Conservation (phyloP, 495 filamentous ascomycete species). For the Evernia prunastri region DNA sequence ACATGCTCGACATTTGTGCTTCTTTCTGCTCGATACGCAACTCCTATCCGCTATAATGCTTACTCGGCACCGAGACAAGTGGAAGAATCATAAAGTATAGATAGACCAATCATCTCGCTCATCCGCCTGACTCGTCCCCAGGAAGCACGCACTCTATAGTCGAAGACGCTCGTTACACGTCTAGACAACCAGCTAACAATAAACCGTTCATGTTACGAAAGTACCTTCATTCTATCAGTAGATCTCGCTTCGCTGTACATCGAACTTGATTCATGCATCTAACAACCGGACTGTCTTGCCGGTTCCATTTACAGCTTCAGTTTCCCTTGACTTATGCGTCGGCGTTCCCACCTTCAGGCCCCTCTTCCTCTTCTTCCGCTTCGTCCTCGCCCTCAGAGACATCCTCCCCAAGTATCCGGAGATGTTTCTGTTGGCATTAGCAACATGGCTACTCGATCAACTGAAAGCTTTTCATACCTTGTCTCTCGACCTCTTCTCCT, state of each 20-base stretch:
- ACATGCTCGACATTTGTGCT: not conserved
- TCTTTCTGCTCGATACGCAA: not conserved
- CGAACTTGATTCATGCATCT: not conserved
- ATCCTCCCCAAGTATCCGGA: slow-evolving; percentile 64
- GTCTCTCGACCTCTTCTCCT: slow-evolving; percentile 72
- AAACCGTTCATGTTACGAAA: not conserved
- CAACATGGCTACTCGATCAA: slow-evolving; percentile 3
- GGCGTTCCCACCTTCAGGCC: slow-evolving; percentile 56
- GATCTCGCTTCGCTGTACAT: not conserved
- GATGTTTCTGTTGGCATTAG: slow-evolving; percentile 52
- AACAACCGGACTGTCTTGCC: not conserved
- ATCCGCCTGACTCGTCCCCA: not conserved
- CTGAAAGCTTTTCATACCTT: slow-evolving; percentile 52
- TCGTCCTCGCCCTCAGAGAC: slow-evolving; percentile 78
- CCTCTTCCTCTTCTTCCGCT: slow-evolving; percentile 66
- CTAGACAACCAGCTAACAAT: not conserved
- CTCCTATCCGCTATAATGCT: not conserved
- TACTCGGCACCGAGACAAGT: not conserved
- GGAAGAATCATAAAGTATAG: not conserved
- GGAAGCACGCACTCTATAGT: not conserved
- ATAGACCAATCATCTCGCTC: not conserved
- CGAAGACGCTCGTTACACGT: not conserved
- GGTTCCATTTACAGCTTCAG: not conserved
- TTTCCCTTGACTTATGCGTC: slow-evolving; percentile 35
- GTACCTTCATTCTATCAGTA: not conserved